A percentile compares a stretch with the other conserved stretches of the same genome.
Conservation (phyloP, 352 stramenopile species). For the Globisporangium solare region DNA sequence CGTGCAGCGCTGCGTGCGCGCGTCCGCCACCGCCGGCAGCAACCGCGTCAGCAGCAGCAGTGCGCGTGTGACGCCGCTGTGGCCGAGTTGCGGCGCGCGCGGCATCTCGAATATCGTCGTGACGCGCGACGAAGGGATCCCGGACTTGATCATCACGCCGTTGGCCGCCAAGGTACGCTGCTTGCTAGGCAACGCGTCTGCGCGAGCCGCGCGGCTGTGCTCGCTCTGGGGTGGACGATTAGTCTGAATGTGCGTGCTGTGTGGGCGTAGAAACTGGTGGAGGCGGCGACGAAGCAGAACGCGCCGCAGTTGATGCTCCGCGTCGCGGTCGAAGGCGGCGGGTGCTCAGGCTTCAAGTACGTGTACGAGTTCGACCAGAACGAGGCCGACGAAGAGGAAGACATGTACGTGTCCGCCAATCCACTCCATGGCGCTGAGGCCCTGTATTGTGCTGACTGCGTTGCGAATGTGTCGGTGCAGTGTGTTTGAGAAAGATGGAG, state of each 20-base stretch:
- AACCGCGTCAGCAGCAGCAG: not conserved
- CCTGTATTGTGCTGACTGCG: not conserved
- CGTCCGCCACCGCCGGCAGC: no score
- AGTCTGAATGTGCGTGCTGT: not conserved
- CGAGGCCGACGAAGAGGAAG: conserved; percentile 41
- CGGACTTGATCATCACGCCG: conserved; percentile 71
- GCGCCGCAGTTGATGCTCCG: conserved; percentile 67
- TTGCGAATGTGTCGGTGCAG: conserved; percentile 13
- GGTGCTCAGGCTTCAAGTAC: conserved; percentile 94
- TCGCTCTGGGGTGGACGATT: not conserved
- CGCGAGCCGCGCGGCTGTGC: not conserved
- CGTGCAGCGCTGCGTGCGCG: not conserved
- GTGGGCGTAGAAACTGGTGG: conserved; percentile 43
- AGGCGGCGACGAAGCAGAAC: conserved; percentile 55
- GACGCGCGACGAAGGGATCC: conserved; percentile 33
- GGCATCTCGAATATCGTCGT: conserved; percentile 33
- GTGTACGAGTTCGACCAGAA: conserved; percentile 85
- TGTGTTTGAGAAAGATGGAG: conserved; percentile 87
- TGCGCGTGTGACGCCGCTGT: not conserved
- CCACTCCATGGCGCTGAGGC: not conserved
- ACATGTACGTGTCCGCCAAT: conserved; percentile 25
- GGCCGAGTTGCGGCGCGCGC: conserved; percentile 6
- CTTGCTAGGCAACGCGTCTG: not conserved
- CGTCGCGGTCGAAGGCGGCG: conserved; percentile 88
- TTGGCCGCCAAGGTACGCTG: conserved; percentile 41